Conservation (phyloP, 2,329 filamentous ascomycete species). For the Penicillium sp. region DNA sequence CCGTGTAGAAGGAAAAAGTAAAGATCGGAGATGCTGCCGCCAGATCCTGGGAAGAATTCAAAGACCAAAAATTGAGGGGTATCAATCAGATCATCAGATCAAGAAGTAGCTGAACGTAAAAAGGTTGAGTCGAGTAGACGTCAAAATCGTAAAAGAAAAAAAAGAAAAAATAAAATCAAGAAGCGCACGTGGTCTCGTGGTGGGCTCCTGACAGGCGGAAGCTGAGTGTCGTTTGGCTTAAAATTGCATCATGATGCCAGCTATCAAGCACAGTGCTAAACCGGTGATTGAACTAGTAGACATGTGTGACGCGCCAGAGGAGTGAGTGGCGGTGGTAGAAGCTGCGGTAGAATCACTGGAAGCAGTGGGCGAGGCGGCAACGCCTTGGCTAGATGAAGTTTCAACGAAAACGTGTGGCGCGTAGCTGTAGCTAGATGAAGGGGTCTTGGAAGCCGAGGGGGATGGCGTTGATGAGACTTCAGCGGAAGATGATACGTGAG, state of each 20-base stretch:
- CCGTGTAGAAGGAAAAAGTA: not conserved
- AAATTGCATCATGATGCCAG: slow-evolving; percentile 14
- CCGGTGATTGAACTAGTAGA: slow-evolving; percentile 12
- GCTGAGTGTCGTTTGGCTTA: not conserved
- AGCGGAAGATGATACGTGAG: slow-evolving; percentile 2
- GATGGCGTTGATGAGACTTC: slow-evolving; percentile 8
- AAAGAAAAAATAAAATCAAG: not conserved
- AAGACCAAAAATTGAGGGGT: slow-evolving; percentile 14
- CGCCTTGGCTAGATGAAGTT: slow-evolving; percentile 4
- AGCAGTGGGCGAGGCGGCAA: not conserved
- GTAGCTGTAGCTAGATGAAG: slow-evolving; percentile 26
- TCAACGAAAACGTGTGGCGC: slow-evolving; percentile 26
- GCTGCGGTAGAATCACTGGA: not conserved
- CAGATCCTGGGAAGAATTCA: slow-evolving; percentile 9
- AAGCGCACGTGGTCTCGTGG: slow-evolving; percentile 14
- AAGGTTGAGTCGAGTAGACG: slow-evolving; percentile 2
- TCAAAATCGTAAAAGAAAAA: slow-evolving; percentile 5
- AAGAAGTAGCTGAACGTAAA: slow-evolving; percentile 12
- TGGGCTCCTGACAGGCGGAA: slow-evolving; percentile 5
- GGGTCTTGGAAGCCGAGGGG: slow-evolving; percentile 8
- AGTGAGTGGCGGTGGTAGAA: slow-evolving; percentile 1
- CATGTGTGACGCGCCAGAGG: slow-evolving; percentile 10
- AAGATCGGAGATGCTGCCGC: slow-evolving; percentile 6
- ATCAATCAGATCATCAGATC: slow-evolving; percentile 16
- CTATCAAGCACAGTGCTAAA: slow-evolving; percentile 10